Evolutionary conservation across 169 alveolate genomes (phyloP).

Genomic region (Plasmodium yoelii): DNA sequence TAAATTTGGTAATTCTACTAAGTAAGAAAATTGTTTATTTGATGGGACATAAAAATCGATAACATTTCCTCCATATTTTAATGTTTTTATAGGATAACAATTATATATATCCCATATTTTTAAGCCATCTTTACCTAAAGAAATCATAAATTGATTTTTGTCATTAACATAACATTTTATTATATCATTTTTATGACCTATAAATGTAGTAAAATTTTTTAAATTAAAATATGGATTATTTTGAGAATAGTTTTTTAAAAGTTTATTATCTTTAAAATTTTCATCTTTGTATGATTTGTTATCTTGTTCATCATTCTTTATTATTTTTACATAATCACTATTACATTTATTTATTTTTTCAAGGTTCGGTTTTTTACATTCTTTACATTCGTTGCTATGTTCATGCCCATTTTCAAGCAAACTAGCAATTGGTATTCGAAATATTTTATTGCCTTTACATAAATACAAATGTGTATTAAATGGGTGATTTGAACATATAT

Average conservation of each 20-base stretch:
- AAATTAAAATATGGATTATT: slow-evolving; percentile 14
- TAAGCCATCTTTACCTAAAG: slow-evolving; percentile 73
- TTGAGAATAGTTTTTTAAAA: slow-evolving; percentile 5
- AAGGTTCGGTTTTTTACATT: not conserved
- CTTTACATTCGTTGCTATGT: not conserved
- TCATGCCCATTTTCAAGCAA: not conserved
- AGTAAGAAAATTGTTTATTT: slow-evolving; percentile 20
- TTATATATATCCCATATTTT: slow-evolving; percentile 72
- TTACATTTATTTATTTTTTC: not conserved
- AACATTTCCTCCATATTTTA: slow-evolving; percentile 74
- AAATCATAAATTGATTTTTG: slow-evolving; percentile 52
- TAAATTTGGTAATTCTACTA: slow-evolving; percentile 53
- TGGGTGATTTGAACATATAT: slow-evolving; percentile 65
- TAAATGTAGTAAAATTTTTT: slow-evolving; percentile 45
- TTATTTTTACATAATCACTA: slow-evolving; percentile 33
- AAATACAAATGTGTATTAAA: slow-evolving; percentile 71
- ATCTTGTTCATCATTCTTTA: not conserved
- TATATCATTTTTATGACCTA: slow-evolving; percentile 71
- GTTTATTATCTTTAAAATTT: not conserved
- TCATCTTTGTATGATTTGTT: not conserved
- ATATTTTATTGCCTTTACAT: slow-evolving; percentile 66
- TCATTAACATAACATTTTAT: slow-evolving; percentile 72
- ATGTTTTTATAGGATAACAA: slow-evolving; percentile 62
- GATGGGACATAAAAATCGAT: slow-evolving; percentile 59
- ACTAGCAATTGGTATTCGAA: slow-evolving; percentile 47